Conservation (phyloP, 1,284 basidiomycete species). For the Puccinia brachypodii region DNA sequence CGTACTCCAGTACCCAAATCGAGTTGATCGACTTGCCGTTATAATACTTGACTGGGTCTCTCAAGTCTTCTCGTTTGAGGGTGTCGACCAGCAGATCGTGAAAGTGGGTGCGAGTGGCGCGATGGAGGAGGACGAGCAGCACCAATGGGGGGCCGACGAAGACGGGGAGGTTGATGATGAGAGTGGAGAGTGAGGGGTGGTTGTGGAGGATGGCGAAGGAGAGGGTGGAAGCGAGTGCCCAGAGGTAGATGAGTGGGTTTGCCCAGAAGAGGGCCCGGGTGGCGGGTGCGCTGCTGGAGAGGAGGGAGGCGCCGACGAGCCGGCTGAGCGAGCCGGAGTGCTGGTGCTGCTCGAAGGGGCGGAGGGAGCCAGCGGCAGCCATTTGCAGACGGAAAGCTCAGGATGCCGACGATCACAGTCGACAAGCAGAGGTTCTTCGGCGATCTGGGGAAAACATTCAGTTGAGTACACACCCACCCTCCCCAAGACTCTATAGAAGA, state of each 20-base stretch:
- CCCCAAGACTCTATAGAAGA: not conserved
- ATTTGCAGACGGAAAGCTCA: too few relatives aligned
- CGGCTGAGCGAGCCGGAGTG: not conserved
- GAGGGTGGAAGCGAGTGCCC: slow-evolving; percentile 28
- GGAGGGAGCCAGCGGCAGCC: not conserved
- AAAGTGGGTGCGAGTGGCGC: slow-evolving; percentile 18
- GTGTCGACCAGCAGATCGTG: not conserved
- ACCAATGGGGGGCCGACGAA: slow-evolving; percentile 38
- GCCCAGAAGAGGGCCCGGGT: slow-evolving; percentile 33
- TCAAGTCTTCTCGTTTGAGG: slow-evolving; percentile 6
- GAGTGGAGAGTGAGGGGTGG: not conserved
- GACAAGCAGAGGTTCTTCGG: slow-evolving; percentile 36
- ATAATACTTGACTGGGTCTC: slow-evolving; percentile 25
- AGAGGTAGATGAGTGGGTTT: slow-evolving; percentile 40
- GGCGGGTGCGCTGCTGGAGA: not conserved
- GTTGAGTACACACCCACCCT: slow-evolving; percentile 11
- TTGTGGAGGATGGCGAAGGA: slow-evolving; percentile 1
- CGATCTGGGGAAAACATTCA: slow-evolving; percentile 24
- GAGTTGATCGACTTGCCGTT: too few relatives aligned
- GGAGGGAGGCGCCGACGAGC: slow-evolving; percentile 30
- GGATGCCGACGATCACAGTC: slow-evolving; percentile 42
- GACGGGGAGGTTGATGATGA: slow-evolving; percentile 24
- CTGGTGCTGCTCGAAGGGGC: slow-evolving; percentile 4
- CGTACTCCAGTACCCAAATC: slow-evolving; percentile 42
- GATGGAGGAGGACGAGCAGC: slow-evolving; percentile 34